Evolutionary conservation across 495 filamentous ascomycete genomes (phyloP), one percentile per base, ranked within the genome.

Genomic region (Cairneyella variabilis): DNA sequence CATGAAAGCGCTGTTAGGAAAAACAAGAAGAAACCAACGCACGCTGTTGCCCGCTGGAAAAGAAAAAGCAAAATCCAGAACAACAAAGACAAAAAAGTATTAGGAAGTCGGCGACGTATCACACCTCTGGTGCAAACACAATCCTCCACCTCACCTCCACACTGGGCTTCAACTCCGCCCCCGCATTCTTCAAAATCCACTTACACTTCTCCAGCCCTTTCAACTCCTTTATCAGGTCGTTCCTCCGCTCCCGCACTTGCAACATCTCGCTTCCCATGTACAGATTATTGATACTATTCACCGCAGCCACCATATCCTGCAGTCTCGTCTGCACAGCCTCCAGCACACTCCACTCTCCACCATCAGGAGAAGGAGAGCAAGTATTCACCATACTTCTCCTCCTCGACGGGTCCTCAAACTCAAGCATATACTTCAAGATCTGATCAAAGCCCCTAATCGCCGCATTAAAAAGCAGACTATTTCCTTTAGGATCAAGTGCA

Each of bases 321-420:
- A n/a, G n/a, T n/a, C n/a, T n/a, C n/a, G n/a, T n/a, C n/a, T n/a
- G n/a, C 14, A 14, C 14, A 14, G 28, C 28, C 6, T 32, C 28
- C 28, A 32, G 28, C 7, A 32, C 28, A 32, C 28, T 32, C 28
- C 28, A 7, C 28, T 14, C 28, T 6, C 14, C 14, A 6, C 17
- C 34, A 14, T 22, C 32, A 34, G n/a, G n/a, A n/a, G n/a, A n/a
- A n/a, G n/a, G n/a, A n/a, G 51, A 59, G 9, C 17, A 30, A n/a
- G n/a, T n/a, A 26, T 61, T 61, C 12, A 61, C 58, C 58, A 61
- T 61, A 2, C 49, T 43, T 10, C 21, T 12, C 21, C 49, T 14
- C 21, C 58, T 45, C 2, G 36, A 20, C 0, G 50, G 49, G 1
- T 46, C 23, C 17, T 57, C 58, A 5, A 61, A 39, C 11, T 21